Evolutionary conservation across 768 basidiomycete genomes (phyloP), one percentile per base, ranked within the genome.

Genomic region (Lactifluus pinguis): DNA sequence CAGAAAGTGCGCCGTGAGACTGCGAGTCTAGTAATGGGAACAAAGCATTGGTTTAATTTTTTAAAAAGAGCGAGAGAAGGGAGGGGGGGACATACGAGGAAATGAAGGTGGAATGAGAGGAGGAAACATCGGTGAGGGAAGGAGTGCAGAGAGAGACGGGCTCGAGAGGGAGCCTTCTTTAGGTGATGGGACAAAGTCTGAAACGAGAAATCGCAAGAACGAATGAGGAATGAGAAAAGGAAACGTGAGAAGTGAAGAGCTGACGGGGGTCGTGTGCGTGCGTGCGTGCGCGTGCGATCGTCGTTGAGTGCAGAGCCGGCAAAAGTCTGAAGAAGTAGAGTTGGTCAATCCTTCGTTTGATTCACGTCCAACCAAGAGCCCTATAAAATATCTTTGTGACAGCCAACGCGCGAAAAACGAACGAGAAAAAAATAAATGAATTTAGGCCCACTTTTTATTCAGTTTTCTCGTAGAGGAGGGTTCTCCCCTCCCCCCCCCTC

Each of bases 341-440:
- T 25, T 25, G 25, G 25, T 25, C 25, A 25, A 25, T 25, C 25
- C 25, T 49, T 49, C 48, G 48, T 49, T 49, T 30, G 49, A 36
- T 51, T 32, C 34, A 19, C 32, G n/a, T n/a, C 19, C n/a, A 15
- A 19, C 49, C 25, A 25, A 25, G 1, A 25, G 6, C 17, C 11
- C 47, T n/a, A 5, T 3, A 4, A 29, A 2, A 8, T 4, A 6
- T n/a, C 9, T 19, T 60, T n/a, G n/a, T n/a, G 49, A 51, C 62
- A 55, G 64, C 49, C 51, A 45, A 39, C 36, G 21, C 34, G 47
- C 48, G 45, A 56, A 67, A 57, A 64, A 47, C 65, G 55, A 64
- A 64, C 52, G 25, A 25, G 25, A 25, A 25, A 25, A 25, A 25
- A 25, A 25, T 25, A 2, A 25, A 25, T 25, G 25, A 25, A 25